Base-by-base conservation (phyloP, 2,329 filamentous ascomycete genomes). In the Sclerotinia glacialis region DNA sequence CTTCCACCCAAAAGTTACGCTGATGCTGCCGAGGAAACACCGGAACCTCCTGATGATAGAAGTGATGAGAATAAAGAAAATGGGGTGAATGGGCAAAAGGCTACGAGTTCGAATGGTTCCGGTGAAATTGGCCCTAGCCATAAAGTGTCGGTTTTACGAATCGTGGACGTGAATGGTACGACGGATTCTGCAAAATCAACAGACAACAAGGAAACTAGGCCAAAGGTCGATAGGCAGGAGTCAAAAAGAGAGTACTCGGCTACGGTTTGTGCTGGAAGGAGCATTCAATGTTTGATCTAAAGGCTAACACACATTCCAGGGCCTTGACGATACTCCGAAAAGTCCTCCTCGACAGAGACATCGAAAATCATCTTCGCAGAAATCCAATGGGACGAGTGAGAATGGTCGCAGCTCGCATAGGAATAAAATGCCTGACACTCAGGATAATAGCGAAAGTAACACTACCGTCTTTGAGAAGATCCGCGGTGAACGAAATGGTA, bases 1-100 rank as follows among this genome's bases (percentile, higher is more conserved):
- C 72, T 78, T 11, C 72, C 75, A 49, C 79, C 70, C 18, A 81
- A 79, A 68, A 78, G 77, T 34, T 80, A 79, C 66, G 78, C 76
- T 55, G 76, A 77, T 69, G 78, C 73, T 40, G 73, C 71, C 5
- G 72, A 76, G 64, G 69, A 74, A 59, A 67, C 67, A 23, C 54
- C 69, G 56, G 46, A 23, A 23, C 67, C 62, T 8, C 37, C 55
- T n/a, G 46, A 58, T 9, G 63, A 69, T 63, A 64, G 54, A 34
- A 61, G 28, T 5, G 61, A 67, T 34, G 63, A 61, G 18, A 55
- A 28, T 12, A 67, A 65, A 46, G 64, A 46, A 54, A 40, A 63
- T 31, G 28, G 23, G 9, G 42, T 21, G 28, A 58, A 58, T 52
- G 60, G 52, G 8, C 28, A 28, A 31, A 59, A 34, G 23, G 55